These are phyloP conservation scores for Phytopythium aichiense DNA, from an alignment of 352 stramenopile genomes.

Conservation along the genomic window DNA sequence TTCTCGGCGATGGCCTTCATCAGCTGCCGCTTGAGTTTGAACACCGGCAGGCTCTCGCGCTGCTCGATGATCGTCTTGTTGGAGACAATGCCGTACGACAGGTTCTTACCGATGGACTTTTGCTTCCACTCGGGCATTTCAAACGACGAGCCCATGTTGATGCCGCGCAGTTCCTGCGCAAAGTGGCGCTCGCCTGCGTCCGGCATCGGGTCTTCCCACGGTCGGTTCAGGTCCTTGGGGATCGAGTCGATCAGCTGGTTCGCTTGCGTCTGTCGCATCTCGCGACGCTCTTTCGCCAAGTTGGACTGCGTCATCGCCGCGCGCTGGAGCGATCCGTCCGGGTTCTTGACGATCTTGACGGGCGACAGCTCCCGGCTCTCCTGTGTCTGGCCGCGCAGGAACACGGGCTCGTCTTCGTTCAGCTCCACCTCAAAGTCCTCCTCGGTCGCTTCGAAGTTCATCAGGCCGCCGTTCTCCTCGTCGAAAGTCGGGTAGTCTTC, in stretches of 20 bases:
- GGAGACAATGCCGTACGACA: slow-evolving; percentile 96
- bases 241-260: slow-evolving; percentile 97
- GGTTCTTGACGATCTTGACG: slow-evolving; percentile 99
- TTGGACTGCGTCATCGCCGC: slow-evolving; percentile 96
- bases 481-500: slow-evolving; percentile 98
- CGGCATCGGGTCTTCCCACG: slow-evolving; percentile 98
- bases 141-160: slow-evolving; percentile 89
- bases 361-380: slow-evolving; percentile 90
- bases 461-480: slow-evolving; percentile 86
- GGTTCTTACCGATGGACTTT: slow-evolving; percentile 95
- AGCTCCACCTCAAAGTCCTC: slow-evolving; percentile 94
- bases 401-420: slow-evolving; percentile 96
- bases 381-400: slow-evolving; percentile 95
- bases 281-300: slow-evolving; percentile 96
- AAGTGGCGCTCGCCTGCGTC: slow-evolving; percentile 97
- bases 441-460: slow-evolving; percentile 79
- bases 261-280: slow-evolving; percentile 95
- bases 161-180: slow-evolving; percentile 93
- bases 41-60: slow-evolving; percentile 95
- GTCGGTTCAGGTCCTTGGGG: slow-evolving; percentile 97
- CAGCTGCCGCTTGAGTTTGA: slow-evolving; percentile 95
- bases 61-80: slow-evolving; percentile 96
- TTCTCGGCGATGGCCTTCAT: slow-evolving; percentile 95
- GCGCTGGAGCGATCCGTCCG: slow-evolving; percentile 96
- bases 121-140: slow-evolving; percentile 97